phyloP scores from a whole-genome alignment of 1,139 yeast genomes.

The Kurtzmaniella quercitrusa region DNA sequence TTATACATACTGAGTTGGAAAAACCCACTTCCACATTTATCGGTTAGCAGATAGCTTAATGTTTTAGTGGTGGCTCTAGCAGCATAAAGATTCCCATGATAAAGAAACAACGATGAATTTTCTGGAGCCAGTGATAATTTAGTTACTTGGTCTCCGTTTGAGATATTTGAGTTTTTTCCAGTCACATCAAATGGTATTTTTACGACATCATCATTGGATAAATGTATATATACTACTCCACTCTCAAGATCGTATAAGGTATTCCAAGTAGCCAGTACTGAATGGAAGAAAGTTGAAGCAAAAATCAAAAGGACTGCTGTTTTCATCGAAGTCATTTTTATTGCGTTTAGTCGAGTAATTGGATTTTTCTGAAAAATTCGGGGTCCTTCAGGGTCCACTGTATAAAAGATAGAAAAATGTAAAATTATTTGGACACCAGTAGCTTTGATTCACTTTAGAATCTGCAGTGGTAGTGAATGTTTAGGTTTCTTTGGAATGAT shows the following conservation, averaged over 20 bases:
- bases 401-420: not conserved
- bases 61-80: slow-evolving; percentile 9
- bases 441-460: no score
- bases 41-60: slow-evolving; percentile 6
- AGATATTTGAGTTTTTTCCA: slow-evolving; percentile 20
- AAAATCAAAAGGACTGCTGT: not conserved
- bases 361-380: not conserved
- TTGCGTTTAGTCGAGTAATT: no score
- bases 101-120: slow-evolving; percentile 29
- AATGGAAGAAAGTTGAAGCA: slow-evolving; percentile 1
- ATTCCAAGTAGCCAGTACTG: slow-evolving; percentile 19
- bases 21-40: slow-evolving; percentile 27
- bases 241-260: slow-evolving; percentile 33
- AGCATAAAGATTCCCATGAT: slow-evolving; percentile 29
- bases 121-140: slow-evolving; percentile 28
- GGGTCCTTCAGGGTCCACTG: not conserved
- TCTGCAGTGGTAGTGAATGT: no score
- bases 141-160: slow-evolving; percentile 18
- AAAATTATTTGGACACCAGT: no score
- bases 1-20: slow-evolving; percentile 23
- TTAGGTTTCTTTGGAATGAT: no score
- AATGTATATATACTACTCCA: slow-evolving; percentile 33
- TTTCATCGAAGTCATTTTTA: not conserved
- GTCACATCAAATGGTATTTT: slow-evolving; percentile 31
- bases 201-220: slow-evolving; percentile 34